phyloP scores from a whole-genome alignment of 176 grass and related monocot species.

The Chloris gayana region DNA sequence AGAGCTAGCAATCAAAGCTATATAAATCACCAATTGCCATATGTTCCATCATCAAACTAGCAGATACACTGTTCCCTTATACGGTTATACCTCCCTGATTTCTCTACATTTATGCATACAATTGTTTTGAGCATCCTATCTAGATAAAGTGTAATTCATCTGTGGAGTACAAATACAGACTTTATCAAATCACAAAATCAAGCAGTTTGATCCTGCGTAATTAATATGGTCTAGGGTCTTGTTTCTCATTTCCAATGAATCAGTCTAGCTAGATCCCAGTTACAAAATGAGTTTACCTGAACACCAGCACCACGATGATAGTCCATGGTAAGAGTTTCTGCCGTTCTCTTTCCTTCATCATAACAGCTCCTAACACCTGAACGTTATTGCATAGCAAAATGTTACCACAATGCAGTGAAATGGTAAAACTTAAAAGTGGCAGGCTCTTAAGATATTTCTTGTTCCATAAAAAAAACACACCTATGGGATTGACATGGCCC shows the following conservation, averaged over 20 bases:
- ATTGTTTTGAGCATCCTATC: not conserved
- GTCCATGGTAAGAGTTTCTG: slow-evolving; percentile 97
- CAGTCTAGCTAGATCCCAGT: not conserved
- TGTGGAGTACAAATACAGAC: not conserved
- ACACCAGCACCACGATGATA: slow-evolving; percentile 92
- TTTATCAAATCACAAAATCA: not conserved
- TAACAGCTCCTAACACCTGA: slow-evolving; percentile 95
- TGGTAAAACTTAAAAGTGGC: not conserved
- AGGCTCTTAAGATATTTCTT: not conserved
- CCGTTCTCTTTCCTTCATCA: slow-evolving; percentile 96
- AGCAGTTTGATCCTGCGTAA: not conserved
- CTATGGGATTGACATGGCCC: slow-evolving; percentile 98
- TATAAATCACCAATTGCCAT: not conserved
- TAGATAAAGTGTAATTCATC: not conserved
- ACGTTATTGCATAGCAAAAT: slow-evolving; percentile 1
- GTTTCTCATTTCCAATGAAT: not conserved
- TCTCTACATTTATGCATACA: not conserved
- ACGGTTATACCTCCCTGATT: not conserved
- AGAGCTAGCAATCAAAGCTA: not conserved
- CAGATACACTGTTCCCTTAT: not conserved
- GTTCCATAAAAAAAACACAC: slow-evolving; percentile 28
- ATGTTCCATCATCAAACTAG: not conserved
- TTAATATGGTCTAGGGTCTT: not conserved
- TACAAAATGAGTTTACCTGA: slow-evolving; percentile 58
- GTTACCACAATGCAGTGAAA: not conserved